Evolutionary conservation across 345 rosid species (phyloP), one percentile per base, ranked within the genome.

Genomic region (Hypericum androsaemum): DNA sequence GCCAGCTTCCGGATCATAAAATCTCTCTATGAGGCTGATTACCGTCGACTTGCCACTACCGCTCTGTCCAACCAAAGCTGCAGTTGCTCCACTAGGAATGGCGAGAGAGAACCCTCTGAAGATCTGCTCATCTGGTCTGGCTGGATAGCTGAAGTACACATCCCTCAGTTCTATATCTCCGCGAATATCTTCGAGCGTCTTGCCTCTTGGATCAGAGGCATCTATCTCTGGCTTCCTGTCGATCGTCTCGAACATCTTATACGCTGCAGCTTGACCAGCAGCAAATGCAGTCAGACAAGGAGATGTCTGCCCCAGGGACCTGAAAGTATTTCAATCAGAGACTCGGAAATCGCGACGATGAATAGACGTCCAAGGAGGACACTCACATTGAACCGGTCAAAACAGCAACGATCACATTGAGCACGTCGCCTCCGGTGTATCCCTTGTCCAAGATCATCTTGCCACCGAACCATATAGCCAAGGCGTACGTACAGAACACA

Each of bases 11-110:
- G 50, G 50, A 14, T 46, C 50, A 2, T 46, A 46, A 13, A 46
- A 46, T 32, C 50, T 12, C 50, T 46, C 50, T 10, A 46, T 46
- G 28, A 46, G 22, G 22, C 50, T 46, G 22, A 46, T 46, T 32
- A 46, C 28, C 12, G 50, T 46, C 4, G 50, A 46, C 13, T 46
- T 46, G 28, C 50, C 50, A 43, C 61, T 63, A 22, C 67, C 67
- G 48, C 61, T 63, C 36, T 63, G 47, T 22, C 67, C 67, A 42
- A 63, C 67, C 52, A 63, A 43, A 48, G 67, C 67, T 43, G 61
- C 36, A 16, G 61, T 56, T 8, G 57, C 43, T 10, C 67, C 67
- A 3, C 61, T 17, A 12, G 46, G 45, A 13, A 63, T 56, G 10
- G 37, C 5, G 12, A 63, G 39, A 13, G 67, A 56, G 43, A 63